Conservation (phyloP, 2,329 filamentous ascomycete species). For the Teratosphaeriaceae sp. region DNA sequence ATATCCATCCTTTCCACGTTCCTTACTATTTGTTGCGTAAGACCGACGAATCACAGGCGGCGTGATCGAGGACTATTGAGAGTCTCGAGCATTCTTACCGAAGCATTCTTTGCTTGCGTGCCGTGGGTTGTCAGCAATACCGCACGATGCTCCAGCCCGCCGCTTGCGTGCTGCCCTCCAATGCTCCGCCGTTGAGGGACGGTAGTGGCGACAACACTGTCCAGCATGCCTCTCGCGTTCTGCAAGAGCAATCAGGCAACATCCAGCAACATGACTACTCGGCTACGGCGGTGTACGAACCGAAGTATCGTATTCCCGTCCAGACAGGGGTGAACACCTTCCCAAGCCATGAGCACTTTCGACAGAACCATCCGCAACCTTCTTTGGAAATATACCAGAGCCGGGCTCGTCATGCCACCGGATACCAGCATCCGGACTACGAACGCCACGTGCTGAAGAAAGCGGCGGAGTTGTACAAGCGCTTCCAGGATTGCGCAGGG, state of each 20-base stretch:
- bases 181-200: conserved; percentile 34
- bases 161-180: conserved; percentile 37
- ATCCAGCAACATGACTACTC: conserved; percentile 26
- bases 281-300: conserved; percentile 14
- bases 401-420: too few species aligned
- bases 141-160: conserved; percentile 28
- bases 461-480: conserved; percentile 20
- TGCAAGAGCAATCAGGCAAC: conserved; percentile 39
- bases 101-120: conserved; percentile 37
- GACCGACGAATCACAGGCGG: conserved; percentile 22
- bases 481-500: conserved; percentile 30
- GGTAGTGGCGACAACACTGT: conserved; percentile 16
- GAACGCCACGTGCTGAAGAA: conserved; percentile 5
- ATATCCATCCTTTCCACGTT: conserved; percentile 36
- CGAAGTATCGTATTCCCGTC: conserved; percentile 26
- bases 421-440: not conserved
- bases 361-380: too few species aligned
- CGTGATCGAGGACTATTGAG: conserved; percentile 4
- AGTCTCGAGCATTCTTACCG: conserved; percentile 23
- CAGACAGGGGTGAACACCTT: conserved; percentile 22
- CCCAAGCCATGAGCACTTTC: too few species aligned
- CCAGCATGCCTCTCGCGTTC: conserved; percentile 26
- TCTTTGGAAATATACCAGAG: too few species aligned
- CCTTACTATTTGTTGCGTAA: conserved; percentile 26
- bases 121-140: conserved; percentile 17